Conservation (phyloP, 345 rosid genomes). For the Syzygium oleosum region DNA sequence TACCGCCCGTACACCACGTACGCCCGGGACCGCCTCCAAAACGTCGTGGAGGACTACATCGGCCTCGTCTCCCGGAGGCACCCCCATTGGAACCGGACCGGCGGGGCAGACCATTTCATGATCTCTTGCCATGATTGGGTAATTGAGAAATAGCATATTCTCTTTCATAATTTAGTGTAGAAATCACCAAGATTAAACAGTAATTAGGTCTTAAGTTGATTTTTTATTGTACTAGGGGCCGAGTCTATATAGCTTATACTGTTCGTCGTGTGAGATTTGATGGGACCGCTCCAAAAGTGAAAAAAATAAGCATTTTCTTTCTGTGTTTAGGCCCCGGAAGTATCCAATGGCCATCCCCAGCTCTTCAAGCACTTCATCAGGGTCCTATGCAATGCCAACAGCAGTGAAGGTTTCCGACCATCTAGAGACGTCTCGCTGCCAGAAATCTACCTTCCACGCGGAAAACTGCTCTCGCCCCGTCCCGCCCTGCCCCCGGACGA, state of each 20-base stretch:
- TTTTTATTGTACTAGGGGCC: too few species aligned
- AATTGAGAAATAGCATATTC: not conserved
- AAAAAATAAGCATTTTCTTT: not conserved
- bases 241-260: too few species aligned
- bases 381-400: constrained; percentile 44
- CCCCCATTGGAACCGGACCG: constrained; percentile 50
- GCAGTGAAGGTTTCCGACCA: constrained; percentile 36
- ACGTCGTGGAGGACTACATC: constrained; percentile 46
- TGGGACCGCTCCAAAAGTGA: rapidly evolving
- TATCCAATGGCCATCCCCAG: constrained; percentile 18
- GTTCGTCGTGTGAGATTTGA: not conserved
- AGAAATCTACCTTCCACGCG: constrained; percentile 11
- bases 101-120: constrained; percentile 61
- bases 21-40: constrained; percentile 39
- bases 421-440: constrained; percentile 34
- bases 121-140: constrained; percentile 82
- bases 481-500: not conserved
- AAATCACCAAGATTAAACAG: too few species aligned
- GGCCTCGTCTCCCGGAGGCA: constrained; percentile 22
- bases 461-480: not conserved
- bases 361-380: constrained; percentile 28
- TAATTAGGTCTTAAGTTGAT: not conserved
- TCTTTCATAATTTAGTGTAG: not conserved
- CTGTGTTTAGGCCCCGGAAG: constrained; percentile 23
- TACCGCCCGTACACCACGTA: constrained; percentile 44